Conservation (phyloP, 2,329 filamentous ascomycete species). For the Pseudogymnoascus sp. region DNA sequence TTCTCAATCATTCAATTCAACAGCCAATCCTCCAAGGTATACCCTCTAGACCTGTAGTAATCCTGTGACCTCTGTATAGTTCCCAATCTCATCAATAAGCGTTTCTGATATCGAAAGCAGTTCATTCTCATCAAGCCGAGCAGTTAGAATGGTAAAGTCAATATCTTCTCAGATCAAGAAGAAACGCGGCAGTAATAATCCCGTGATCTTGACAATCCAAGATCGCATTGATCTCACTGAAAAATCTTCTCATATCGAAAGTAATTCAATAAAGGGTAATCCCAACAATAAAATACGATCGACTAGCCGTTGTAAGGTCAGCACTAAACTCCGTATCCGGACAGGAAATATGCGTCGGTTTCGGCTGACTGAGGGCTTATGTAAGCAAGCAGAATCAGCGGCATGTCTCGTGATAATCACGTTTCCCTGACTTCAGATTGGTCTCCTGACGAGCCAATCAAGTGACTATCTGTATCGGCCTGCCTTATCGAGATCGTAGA, state of each 20-base stretch:
- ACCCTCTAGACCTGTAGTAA: background rate
- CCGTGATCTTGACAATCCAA: background rate
- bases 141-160: background rate
- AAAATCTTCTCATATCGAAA: background rate
- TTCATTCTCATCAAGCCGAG: background rate
- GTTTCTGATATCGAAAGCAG: background rate
- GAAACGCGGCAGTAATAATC: too few relatives aligned
- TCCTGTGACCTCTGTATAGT: background rate
- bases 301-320: background rate
- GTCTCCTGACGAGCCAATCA: conserved; percentile 1
- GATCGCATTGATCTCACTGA: background rate
- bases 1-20: background rate
- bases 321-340: background rate
- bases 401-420: background rate
- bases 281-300: background rate
- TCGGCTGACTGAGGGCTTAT: background rate
- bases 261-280: background rate
- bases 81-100: background rate
- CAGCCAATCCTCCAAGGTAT: too few relatives aligned
- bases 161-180: background rate
- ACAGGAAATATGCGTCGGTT: background rate
- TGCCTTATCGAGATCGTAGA: background rate
- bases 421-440: background rate
- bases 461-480: background rate
- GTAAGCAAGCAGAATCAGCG: background rate